Percentiles rank a stretch among this genome's conserved stretches.
phyloP scores from a whole-genome alignment of 805 yeast genomes.

The Wickerhamiella galacta region DNA sequence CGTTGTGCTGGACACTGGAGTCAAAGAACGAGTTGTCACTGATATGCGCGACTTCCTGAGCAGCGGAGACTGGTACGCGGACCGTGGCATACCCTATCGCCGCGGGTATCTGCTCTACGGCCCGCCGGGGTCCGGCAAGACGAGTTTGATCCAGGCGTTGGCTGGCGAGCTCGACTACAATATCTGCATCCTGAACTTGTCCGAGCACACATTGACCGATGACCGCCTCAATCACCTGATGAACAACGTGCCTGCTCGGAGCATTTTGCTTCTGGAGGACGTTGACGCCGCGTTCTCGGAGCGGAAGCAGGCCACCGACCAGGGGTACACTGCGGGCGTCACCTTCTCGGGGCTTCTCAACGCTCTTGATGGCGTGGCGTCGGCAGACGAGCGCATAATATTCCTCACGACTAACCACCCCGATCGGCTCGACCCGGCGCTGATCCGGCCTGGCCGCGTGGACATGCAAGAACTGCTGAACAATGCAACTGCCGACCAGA shows the following conservation, averaged over 20 bases:
- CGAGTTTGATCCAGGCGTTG: slow-evolving; percentile 86
- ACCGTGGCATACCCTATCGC: slow-evolving; percentile 94
- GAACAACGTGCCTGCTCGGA: slow-evolving; percentile 89
- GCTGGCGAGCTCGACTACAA: slow-evolving; percentile 95
- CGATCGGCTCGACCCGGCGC: slow-evolving; percentile 80
- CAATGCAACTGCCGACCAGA: slow-evolving; percentile 75
- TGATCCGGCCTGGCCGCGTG: slow-evolving; percentile 86
- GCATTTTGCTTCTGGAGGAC: slow-evolving; percentile 74
- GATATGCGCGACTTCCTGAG: slow-evolving; percentile 70
- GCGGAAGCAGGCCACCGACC: slow-evolving; percentile 57
- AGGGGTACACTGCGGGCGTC: slow-evolving; percentile 73
- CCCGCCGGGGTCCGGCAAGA: slow-evolving; percentile 96
- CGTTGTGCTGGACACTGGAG: slow-evolving; percentile 66
- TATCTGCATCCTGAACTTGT: slow-evolving; percentile 78
- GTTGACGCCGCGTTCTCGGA: slow-evolving; percentile 89
- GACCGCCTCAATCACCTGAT: slow-evolving; percentile 86
- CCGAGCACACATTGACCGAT: slow-evolving; percentile 85
- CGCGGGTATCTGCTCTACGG: slow-evolving; percentile 89
- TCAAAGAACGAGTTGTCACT: slow-evolving; percentile 43
- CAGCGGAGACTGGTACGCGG: slow-evolving; percentile 82
- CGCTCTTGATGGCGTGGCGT: slow-evolving; percentile 93
- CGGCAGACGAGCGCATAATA: slow-evolving; percentile 90
- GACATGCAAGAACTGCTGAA: slow-evolving; percentile 71
- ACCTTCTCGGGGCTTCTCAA: slow-evolving; percentile 89
- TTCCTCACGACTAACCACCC: slow-evolving; percentile 99